These are phyloP conservation scores for Gleditsia sinensis DNA, from an alignment of 306 rosid species.

Conservation along the genomic window DNA sequence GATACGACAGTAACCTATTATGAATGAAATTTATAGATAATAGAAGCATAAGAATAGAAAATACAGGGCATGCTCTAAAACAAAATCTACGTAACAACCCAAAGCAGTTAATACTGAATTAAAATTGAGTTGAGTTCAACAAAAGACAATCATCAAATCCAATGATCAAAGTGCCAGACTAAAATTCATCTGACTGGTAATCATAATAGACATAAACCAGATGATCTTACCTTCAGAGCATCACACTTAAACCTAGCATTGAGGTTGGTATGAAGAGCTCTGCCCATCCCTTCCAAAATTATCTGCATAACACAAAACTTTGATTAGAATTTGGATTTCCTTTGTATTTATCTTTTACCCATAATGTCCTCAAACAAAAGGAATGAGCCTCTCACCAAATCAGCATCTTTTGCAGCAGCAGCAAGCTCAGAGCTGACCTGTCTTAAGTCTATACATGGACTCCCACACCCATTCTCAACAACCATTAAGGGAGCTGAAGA, in stretches of 20 bases:
- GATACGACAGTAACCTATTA: no score
- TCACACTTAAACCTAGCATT: conserved; percentile 77
- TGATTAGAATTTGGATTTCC: background rate
- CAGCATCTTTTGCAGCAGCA: conserved; percentile 75
- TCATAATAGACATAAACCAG: background rate
- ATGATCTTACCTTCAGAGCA: conserved; percentile 65
- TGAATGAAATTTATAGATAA: no score
- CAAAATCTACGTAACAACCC: conserved; percentile 4
- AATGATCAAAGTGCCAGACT: background rate
- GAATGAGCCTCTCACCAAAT: conserved; percentile 56
- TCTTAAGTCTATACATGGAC: conserved; percentile 86
- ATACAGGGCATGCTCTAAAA: background rate
- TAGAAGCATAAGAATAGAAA: background rate
- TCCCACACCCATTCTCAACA: conserved; percentile 81
- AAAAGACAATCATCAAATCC: background rate
- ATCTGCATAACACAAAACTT: conserved; percentile 47
- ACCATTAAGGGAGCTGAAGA: conserved; percentile 63
- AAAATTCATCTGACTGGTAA: conserved; percentile 13
- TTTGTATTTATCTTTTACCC: background rate
- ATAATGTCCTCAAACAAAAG: background rate
- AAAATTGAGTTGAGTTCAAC: background rate
- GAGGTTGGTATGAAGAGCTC: conserved; percentile 80
- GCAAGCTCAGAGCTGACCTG: conserved; percentile 94
- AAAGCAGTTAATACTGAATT: background rate
- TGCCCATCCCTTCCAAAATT: conserved; percentile 86